phyloP scores from a whole-genome alignment of 2,329 filamentous ascomycete genomes.

The Ceratocystis lukuohia region DNA sequence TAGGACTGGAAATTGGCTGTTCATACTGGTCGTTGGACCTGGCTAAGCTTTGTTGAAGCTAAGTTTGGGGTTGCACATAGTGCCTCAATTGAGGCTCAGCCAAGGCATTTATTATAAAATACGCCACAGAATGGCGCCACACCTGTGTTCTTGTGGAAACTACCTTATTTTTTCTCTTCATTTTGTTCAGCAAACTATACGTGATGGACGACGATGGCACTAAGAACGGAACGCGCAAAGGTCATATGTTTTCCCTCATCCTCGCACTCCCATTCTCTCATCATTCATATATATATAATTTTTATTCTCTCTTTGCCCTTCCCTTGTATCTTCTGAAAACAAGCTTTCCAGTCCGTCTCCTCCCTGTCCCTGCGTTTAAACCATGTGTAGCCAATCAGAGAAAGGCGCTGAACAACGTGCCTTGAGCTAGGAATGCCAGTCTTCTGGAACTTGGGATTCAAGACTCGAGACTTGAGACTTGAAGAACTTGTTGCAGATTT shows the following conservation, averaged over 20 bases:
- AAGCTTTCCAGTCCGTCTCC: neutral
- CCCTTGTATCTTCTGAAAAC: neutral
- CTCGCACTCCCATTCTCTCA: neutral
- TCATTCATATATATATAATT: neutral
- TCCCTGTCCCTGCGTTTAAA: conserved; percentile 1
- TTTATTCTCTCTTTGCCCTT: neutral
- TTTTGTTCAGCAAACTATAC: too few relatives aligned
- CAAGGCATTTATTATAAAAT: too few relatives aligned
- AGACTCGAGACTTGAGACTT: neutral
- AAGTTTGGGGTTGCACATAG: too few relatives aligned
- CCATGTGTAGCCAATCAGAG: conserved; percentile 12
- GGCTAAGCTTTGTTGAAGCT: too few relatives aligned
- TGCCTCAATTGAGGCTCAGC: too few relatives aligned
- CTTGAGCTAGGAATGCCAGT: neutral
- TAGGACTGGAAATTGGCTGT: too few relatives aligned
- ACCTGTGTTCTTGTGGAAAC: too few relatives aligned
- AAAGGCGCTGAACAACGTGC: conserved; percentile 17
- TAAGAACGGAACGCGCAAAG: too few relatives aligned
- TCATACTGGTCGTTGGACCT: too few relatives aligned
- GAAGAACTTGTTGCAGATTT: neutral
- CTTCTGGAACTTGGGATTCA: neutral
- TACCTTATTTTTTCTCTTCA: too few relatives aligned
- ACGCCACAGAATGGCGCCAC: too few relatives aligned
- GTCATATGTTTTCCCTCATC: neutral
- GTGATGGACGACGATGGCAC: too few relatives aligned